A percentile compares a stretch with the other conserved stretches of the same genome.
Evolutionary conservation across 805 yeast species (phyloP).

Genomic region (Pichia insulana): DNA sequence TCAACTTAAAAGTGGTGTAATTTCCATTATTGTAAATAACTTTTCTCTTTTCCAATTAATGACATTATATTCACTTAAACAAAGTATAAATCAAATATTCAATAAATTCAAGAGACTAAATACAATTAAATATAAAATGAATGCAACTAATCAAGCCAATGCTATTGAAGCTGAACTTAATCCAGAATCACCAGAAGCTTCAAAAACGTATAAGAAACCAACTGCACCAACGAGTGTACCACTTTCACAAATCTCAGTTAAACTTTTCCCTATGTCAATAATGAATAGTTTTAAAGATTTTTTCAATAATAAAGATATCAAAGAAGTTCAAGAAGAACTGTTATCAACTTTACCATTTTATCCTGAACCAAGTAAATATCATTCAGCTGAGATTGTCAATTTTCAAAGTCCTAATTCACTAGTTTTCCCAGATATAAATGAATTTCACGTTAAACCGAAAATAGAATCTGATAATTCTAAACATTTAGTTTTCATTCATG

Average conservation of each 20-base stretch:
- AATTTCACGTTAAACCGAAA: conserved; percentile 50
- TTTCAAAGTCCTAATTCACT: conserved; percentile 37
- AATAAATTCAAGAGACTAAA: no score
- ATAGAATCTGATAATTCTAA: conserved; percentile 19
- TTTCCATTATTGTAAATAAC: no score
- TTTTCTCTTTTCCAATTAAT: no score
- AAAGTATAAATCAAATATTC: no score
- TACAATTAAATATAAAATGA: not conserved
- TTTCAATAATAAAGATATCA: conserved; percentile 21
- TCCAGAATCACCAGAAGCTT: not conserved
- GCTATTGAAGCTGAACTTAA: not conserved
- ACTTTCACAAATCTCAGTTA: conserved; percentile 32
- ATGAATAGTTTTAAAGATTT: conserved; percentile 49
- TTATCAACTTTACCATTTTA: conserved; percentile 48
- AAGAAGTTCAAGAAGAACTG: conserved; percentile 34
- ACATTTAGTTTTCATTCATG: conserved; percentile 76
- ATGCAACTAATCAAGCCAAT: not conserved
- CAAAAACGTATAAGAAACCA: conserved; percentile 35
- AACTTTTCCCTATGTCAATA: conserved; percentile 49
- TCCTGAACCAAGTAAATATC: conserved; percentile 42
- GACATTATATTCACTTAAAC: no score
- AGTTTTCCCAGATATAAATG: conserved; percentile 56
- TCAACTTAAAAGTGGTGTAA: no score
- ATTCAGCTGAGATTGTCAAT: conserved; percentile 40
- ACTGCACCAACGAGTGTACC: conserved; percentile 68